Evolutionary conservation across 2,329 filamentous ascomycete genomes (phyloP).

Genomic region (Laburnicola sp.): DNA sequence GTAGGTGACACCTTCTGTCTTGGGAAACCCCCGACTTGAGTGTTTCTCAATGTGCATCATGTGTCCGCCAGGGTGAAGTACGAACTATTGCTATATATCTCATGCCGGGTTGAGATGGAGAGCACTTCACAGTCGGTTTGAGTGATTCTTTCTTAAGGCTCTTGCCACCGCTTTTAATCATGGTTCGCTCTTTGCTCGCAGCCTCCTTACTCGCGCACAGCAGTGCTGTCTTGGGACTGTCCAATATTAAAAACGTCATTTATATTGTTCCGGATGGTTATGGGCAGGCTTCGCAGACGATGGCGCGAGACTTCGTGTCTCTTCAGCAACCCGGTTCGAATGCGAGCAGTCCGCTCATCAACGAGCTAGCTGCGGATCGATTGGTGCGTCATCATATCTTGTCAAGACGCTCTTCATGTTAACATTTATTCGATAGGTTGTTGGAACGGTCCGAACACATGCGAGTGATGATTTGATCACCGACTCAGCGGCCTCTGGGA

Average conservation of each 20-base stretch:
- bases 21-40: no score
- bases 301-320: conserved; percentile 27
- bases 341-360: conserved; percentile 20
- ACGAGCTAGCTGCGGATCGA: conserved; percentile 22
- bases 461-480: conserved; percentile 44
- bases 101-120: no score
- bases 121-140: no score
- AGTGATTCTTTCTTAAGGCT: no score
- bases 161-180: no score
- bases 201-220: no score
- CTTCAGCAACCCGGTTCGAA: conserved; percentile 23
- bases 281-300: conserved; percentile 27
- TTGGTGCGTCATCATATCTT: not conserved
- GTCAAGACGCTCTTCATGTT: not conserved
- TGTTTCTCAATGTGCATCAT: no score
- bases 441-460: conserved; percentile 27
- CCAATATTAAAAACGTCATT: conserved; percentile 22
- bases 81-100: no score
- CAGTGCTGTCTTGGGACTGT: no score
- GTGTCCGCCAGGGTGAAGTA: no score
- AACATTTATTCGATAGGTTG: conserved; percentile 12
- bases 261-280: conserved; percentile 33
- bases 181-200: no score
- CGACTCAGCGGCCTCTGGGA: conserved; percentile 48
- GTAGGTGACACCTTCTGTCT: no score